Evolutionary conservation across 257 asterid genomes (phyloP), one percentile per base, ranked within the genome.

Genomic region (Leonotis leonurus): DNA sequence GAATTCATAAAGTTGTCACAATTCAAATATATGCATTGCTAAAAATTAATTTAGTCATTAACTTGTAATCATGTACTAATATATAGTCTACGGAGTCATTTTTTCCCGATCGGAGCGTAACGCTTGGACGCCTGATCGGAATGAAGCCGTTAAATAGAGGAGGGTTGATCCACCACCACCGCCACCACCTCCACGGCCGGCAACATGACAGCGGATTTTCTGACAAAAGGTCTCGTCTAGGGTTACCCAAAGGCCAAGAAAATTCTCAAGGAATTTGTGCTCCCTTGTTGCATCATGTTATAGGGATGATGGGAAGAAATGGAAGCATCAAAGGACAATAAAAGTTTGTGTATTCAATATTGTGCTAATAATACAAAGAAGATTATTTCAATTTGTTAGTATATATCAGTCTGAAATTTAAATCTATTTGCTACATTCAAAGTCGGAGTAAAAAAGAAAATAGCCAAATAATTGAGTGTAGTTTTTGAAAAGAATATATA

Each of bases 51-150:
- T 4, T 2, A n/a, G 13, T 6, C 5, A 4, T n/a, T 20, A 10
- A 33, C 30, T 3, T 33, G 9, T 29, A 40, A 13, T 46, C 0
- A 41, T 43, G n/a, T 26, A 37, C n/a, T n/a, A n/a, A n/a, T n/a
- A 5, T 62, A 60, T 50, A 87, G 95, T 87, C 94, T 32, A 80
- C 84, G 0, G 79, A 72, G 27, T 87, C 95, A 8, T 87, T 87
- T 71, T 87, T 87, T 37, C 85, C 76, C 4, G 89, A 85, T 48
- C 78, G 52, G 29, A 82, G 88, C 18, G 84, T 80, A 51, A 64
- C 94, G 4, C 56, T 87, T 3, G 90, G 95, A 3, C 72, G 77
- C 59, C 78, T 87, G 6, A 82, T 87, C 2, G 95, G 95, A 24
- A 70, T 82, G 1, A 76, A 44, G 69, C 77, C 90, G 1, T 59